Conservation (phyloP, 2,329 filamentous ascomycete species). For the Ophiocordyceps camponoti-rufipedis region DNA sequence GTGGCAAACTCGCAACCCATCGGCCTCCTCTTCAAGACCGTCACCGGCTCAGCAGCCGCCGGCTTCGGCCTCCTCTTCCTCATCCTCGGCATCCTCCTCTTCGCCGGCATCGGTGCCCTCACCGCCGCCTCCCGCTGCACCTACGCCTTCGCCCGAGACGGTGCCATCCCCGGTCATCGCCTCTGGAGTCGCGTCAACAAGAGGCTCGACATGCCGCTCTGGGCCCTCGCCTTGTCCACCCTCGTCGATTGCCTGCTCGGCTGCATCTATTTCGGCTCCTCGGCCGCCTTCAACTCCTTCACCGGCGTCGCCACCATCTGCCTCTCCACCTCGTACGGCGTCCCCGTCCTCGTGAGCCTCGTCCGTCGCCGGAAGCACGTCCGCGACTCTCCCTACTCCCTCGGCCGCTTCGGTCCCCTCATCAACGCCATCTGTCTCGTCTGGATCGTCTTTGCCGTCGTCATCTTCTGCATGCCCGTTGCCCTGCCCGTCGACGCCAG, state of each 20-base stretch:
- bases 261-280: conserved; percentile 62
- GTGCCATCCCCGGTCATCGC: conserved; percentile 51
- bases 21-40: conserved; percentile 55
- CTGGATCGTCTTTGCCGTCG: conserved; percentile 53
- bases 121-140: conserved; percentile 60
- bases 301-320: conserved; percentile 68
- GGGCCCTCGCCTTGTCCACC: conserved; percentile 50
- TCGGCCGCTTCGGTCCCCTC: conserved; percentile 47
- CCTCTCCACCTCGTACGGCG: conserved; percentile 54
- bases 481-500: conserved; percentile 35
- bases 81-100: conserved; percentile 59
- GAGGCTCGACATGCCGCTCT: conserved; percentile 49
- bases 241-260: conserved; percentile 52
- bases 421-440: conserved; percentile 51
- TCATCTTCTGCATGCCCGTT: conserved; percentile 62
- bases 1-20: conserved; percentile 61
- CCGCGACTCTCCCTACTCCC: conserved; percentile 45
- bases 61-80: conserved; percentile 62
- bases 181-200: conserved; percentile 49
- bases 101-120: conserved; percentile 56
- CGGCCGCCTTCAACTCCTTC: conserved; percentile 62
- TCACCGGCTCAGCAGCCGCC: conserved; percentile 52
- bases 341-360: conserved; percentile 56
- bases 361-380: conserved; percentile 48
- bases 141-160: conserved; percentile 59